Conservation (phyloP, 148 eudicot genomes). For the Tetragonia tetragonoides region DNA sequence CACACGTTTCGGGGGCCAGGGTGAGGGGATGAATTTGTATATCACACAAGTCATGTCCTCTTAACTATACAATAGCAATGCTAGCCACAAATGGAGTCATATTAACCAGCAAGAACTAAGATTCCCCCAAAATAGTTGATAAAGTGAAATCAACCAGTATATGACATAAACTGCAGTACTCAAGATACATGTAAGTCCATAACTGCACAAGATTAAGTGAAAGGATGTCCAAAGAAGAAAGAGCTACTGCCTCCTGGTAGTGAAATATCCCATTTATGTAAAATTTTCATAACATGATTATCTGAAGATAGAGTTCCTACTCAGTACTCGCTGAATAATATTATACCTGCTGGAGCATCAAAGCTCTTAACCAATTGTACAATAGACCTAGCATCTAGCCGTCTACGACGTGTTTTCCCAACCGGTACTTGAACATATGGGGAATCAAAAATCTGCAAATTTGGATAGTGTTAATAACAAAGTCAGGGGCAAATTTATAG, state of each 20-base stretch:
- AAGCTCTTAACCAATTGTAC: conserved; percentile 67
- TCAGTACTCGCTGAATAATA: too few species aligned
- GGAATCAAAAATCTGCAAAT: conserved; percentile 80
- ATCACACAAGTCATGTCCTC: not conserved
- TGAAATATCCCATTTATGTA: not conserved
- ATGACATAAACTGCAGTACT: not conserved
- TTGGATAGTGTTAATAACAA: not conserved
- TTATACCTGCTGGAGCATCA: conserved; percentile 71
- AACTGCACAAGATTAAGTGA: not conserved
- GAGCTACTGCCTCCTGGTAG: not conserved
- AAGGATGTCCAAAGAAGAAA: not conserved
- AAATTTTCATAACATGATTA: not conserved
- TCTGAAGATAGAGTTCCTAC: not conserved
- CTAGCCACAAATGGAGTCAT: not conserved
- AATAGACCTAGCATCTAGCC: conserved; percentile 81
- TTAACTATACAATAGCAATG: too few species aligned
- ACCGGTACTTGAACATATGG: conserved; percentile 62
- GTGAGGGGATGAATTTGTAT: not conserved
- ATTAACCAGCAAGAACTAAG: not conserved
- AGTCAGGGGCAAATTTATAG: not conserved
- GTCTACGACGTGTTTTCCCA: conserved; percentile 59
- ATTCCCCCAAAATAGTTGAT: not conserved
- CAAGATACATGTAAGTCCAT: not conserved
- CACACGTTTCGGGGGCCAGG: too few species aligned
- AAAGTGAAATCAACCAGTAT: not conserved